Evolutionary conservation across 306 rosid genomes (phyloP), one percentile per base, ranked within the genome.

Genomic region (Corylus heterophylla): DNA sequence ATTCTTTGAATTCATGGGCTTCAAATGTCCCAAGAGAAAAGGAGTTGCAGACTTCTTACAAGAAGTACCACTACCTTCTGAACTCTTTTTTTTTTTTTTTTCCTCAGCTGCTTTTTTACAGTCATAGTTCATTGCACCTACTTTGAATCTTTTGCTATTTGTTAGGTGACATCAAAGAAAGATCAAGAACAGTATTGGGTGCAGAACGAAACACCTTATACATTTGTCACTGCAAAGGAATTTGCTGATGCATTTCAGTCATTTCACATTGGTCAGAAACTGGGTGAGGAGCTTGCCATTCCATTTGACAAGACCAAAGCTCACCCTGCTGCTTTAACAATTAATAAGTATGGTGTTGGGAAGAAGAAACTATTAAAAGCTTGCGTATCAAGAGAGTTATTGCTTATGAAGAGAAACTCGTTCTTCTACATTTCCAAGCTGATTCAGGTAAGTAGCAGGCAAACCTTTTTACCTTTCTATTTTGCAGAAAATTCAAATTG

Each of bases 41-140:
- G 88, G 90, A 73, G 86, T 87, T 1, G 88, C 90, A 4, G 90
- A 87, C 80, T 87, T 81, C 78, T 73, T 87, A 12, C 88, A 83
- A 73, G 90, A 84, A 82, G 90, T 87, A 42, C 45, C 45, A 42
- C 6, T 4, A 5, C 44, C 44, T 39, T 39, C 44, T 39, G 44
- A 39, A 39, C 44, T 39, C 42, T 37, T 3, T 3, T 39, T 39
- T 39, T 39, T 4, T 42, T 42, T 42, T 42, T 42, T 39, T 39
- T 39, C 4, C 8, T 42, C 45, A 42, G 1, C 45, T 42, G 45
- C 8, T 5, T 42, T 42, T 42, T 1, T 42, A 42, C 45, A 5
- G 9, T 5, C 1, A 1, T 6, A 42, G 44, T 39, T 39, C 44
- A 39, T 39, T 39, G 5, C 44, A 39, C 44, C 44, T 39, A 4